These are phyloP conservation scores for Paradendryphiella salina DNA, from an alignment of 2,329 filamentous ascomycete species.

Conservation along the genomic window DNA sequence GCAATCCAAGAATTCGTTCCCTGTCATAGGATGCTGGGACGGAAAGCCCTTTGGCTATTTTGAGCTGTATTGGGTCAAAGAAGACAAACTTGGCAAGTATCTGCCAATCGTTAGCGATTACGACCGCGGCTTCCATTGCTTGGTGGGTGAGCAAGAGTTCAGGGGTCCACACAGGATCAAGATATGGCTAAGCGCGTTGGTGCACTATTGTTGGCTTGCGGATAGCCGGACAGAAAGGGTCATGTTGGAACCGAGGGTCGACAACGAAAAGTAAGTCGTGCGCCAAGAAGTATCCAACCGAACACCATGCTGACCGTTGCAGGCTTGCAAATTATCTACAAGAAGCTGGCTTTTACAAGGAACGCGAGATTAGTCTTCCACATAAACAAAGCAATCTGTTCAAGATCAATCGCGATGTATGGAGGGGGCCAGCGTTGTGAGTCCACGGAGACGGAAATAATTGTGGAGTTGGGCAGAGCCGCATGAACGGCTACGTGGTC, in stretches of 20 bases:
- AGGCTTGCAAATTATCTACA: conserved; percentile 74
- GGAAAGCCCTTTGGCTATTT: conserved; percentile 96
- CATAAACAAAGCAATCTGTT: conserved; percentile 93
- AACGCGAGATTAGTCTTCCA: conserved; percentile 82
- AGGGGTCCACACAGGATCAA: conserved; percentile 75
- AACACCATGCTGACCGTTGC: conserved; percentile 12
- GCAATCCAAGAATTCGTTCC: conserved; percentile 75
- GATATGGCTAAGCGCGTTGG: conserved; percentile 79
- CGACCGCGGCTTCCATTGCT: conserved; percentile 83
- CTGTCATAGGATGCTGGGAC: conserved; percentile 91
- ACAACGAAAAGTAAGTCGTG: conserved; percentile 76
- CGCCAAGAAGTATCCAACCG: background rate
- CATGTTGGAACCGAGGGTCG: conserved; percentile 84
- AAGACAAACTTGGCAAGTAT: conserved; percentile 75
- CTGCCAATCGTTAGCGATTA: conserved; percentile 72
- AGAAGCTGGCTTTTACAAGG: conserved; percentile 77
- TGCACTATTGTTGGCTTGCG: conserved; percentile 80
- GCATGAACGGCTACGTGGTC: conserved; percentile 10
- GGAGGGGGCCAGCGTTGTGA: conserved; percentile 52
- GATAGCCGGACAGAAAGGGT: conserved; percentile 82
- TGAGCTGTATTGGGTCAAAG: conserved; percentile 97
- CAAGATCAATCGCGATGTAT: conserved; percentile 76
- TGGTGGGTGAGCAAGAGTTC: conserved; percentile 92
- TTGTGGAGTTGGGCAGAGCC: conserved; percentile 21
- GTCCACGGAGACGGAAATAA: conserved; percentile 9